Evolutionary conservation across 306 rosid genomes (phyloP).

Genomic region (Castanopsis chinensis): DNA sequence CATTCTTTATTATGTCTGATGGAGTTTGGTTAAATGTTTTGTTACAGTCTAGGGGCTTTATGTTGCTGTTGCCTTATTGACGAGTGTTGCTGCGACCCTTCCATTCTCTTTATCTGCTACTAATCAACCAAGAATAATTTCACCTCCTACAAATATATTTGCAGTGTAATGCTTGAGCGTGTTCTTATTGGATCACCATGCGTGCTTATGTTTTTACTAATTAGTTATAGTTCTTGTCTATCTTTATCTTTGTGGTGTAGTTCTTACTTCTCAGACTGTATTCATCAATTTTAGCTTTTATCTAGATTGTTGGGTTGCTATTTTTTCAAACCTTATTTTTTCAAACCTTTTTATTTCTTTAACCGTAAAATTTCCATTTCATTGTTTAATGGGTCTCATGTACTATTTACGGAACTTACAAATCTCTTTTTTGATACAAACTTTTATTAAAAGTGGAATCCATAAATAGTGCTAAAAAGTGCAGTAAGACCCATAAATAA

Average conservation of each 20-base stretch:
- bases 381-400: too few species aligned
- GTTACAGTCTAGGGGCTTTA: conserved; percentile 73
- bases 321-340: neutral
- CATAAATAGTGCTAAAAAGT: too few species aligned
- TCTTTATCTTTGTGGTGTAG: neutral
- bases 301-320: neutral
- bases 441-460: too few species aligned
- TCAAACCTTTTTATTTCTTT: neutral
- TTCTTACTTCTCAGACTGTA: neutral
- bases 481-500: too few species aligned
- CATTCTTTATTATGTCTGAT: neutral
- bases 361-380: too few species aligned
- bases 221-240: neutral
- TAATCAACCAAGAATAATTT: too few species aligned
- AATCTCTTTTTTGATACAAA: too few species aligned
- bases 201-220: neutral
- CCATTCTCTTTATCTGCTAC: too few species aligned
- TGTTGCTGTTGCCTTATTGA: conserved; percentile 90
- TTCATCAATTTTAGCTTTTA: neutral
- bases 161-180: conserved; percentile 12
- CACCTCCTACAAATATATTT: conserved; percentile 42
- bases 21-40: neutral
- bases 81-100: conserved; percentile 94
- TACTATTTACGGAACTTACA: too few species aligned
- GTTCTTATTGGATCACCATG: neutral